Conservation (phyloP, 1,284 basidiomycete species). For the Ceratobasidium sp. region DNA sequence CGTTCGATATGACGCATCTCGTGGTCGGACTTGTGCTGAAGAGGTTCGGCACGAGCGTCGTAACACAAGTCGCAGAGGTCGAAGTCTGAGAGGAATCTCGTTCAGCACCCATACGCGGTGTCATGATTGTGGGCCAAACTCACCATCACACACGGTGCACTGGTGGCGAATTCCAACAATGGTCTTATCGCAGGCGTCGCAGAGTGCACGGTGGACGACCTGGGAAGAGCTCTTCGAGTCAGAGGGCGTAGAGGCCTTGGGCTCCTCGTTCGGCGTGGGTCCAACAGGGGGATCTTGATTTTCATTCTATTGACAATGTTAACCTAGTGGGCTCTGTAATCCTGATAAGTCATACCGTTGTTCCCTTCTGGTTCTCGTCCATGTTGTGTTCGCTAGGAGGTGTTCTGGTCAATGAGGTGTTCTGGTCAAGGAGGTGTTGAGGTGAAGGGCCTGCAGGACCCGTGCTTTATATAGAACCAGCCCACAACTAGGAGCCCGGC, state of each 20-base stretch:
- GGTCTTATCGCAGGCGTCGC: conserved; percentile 50
- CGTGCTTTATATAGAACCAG: too few relatives aligned
- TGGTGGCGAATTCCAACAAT: conserved; percentile 51
- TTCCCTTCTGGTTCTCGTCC: conserved; percentile 4
- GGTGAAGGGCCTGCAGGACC: too few relatives aligned
- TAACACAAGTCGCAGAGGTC: conserved; percentile 19
- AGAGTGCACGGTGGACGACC: conserved; percentile 46
- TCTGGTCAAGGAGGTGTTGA: too few relatives aligned
- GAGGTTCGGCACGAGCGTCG: conserved; percentile 5
- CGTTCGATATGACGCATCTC: conserved; percentile 25
- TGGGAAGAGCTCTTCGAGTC: too few relatives aligned
- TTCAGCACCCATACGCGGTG: too few relatives aligned
- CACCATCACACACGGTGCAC: conserved; percentile 48
- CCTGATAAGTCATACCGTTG: not conserved
- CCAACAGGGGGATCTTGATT: too few relatives aligned
- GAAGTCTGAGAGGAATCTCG: conserved; percentile 7
- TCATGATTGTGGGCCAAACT: too few relatives aligned
- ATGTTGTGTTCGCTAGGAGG: not conserved
- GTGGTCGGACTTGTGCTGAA: conserved; percentile 29
- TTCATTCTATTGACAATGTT: not conserved
- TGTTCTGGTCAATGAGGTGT: too few relatives aligned
- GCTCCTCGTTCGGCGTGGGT: too few relatives aligned
- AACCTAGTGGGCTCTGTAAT: not conserved
- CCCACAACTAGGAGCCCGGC: too few relatives aligned
- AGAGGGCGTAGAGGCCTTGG: too few relatives aligned